Evolutionary conservation across 495 filamentous ascomycete species (phyloP).

Genomic region (Astrothelium subdiscretum): DNA sequence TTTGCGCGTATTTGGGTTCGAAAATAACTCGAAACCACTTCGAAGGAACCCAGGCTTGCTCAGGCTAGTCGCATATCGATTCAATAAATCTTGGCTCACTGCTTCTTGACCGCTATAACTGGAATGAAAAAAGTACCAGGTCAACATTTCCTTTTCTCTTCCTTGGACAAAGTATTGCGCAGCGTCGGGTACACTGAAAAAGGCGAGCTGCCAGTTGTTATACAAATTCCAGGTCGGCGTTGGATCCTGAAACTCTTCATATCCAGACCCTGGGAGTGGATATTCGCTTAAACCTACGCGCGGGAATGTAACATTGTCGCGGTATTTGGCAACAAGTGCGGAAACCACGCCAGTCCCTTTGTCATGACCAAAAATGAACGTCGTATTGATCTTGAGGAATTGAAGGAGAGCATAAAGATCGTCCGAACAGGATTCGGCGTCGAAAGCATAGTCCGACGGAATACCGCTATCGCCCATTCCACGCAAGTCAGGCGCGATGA

Average conservation of each 20-base stretch:
- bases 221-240: constrained; percentile 27
- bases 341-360: constrained; percentile 31
- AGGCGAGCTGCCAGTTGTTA: constrained; percentile 33
- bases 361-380: constrained; percentile 31
- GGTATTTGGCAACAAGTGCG: constrained; percentile 26
- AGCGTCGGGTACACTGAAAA: constrained; percentile 34
- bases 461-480: constrained; percentile 30
- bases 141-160: constrained; percentile 28
- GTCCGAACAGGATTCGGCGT: constrained; percentile 18
- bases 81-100: constrained; percentile 10
- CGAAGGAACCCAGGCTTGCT: constrained; percentile 18
- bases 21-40: constrained; percentile 11
- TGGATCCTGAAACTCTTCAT: constrained; percentile 18
- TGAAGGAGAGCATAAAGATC: constrained; percentile 31
- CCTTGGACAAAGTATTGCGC: constrained; percentile 33
- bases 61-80: constrained; percentile 12
- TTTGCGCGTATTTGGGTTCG: constrained; percentile 4
- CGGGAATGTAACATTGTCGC: constrained; percentile 15
- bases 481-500: constrained; percentile 33
- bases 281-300: constrained; percentile 28
- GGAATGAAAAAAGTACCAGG: constrained; percentile 35
- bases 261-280: constrained; percentile 30
- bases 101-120: constrained; percentile 18
- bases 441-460: constrained; percentile 27
- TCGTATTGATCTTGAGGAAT: constrained; percentile 30